Conservation (phyloP, 305 asterid species). For the Coffea humblotiana region DNA sequence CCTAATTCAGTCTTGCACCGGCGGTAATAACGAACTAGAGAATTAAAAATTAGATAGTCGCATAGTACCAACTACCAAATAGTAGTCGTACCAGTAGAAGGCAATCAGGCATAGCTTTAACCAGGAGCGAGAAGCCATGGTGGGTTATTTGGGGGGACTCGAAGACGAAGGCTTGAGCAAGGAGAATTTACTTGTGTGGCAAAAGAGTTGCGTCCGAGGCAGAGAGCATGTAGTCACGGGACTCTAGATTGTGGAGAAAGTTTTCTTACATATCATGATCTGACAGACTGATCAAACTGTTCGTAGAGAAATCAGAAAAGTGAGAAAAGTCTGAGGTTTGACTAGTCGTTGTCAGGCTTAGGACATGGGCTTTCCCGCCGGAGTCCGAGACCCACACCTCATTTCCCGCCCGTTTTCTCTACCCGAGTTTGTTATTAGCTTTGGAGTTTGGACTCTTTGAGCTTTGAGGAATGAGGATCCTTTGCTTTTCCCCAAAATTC, state of each 20-base stretch:
- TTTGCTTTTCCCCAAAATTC: background rate
- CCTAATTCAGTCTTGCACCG: too few species aligned
- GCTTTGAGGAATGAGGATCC: too few species aligned
- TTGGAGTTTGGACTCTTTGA: background rate
- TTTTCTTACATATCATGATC: background rate
- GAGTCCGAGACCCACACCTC: background rate
- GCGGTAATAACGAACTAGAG: too few species aligned
- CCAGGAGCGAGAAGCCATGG: too few species aligned
- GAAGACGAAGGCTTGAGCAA: too few species aligned
- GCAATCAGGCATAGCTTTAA: too few species aligned
- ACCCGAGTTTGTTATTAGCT: background rate
- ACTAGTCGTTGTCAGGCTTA: constrained; percentile 8
- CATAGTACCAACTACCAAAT: too few species aligned
- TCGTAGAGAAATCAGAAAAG: too few species aligned
- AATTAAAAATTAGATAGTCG: too few species aligned
- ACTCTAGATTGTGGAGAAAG: constrained; percentile 12
- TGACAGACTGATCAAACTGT: background rate
- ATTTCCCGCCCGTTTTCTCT: background rate
- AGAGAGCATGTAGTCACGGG: constrained; percentile 12
- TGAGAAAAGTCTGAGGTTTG: background rate
- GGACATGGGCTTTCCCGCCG: constrained; percentile 7
- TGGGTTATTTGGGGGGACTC: too few species aligned
- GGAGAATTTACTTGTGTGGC: background rate
- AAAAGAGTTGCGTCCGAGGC: background rate
- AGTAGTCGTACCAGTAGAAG: too few species aligned